phyloP scores from a whole-genome alignment of 192 early-diverging fungal species.

The Allomyces arbusculus region DNA sequence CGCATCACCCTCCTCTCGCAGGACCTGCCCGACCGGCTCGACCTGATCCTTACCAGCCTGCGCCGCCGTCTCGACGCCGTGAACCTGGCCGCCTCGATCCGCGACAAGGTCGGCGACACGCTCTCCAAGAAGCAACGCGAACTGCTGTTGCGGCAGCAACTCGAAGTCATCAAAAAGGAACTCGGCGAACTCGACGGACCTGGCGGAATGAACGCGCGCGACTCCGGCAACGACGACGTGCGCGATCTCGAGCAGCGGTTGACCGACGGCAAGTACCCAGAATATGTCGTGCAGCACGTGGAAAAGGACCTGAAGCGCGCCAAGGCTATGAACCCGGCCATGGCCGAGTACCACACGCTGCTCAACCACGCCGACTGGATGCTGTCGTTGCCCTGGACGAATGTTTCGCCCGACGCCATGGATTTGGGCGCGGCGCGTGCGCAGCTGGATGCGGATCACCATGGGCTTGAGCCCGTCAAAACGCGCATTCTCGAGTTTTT shows the following conservation, averaged over 20 bases:
- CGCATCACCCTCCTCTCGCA: not conserved
- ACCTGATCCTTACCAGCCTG: not conserved
- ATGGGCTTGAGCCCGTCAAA: slow-evolving; percentile 61
- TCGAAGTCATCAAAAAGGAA: slow-evolving; percentile 63
- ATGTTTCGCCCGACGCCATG: slow-evolving; percentile 30
- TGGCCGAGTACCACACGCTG: slow-evolving; percentile 57
- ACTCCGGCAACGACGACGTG: slow-evolving; percentile 44
- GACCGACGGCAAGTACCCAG: slow-evolving; percentile 31
- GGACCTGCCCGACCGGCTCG: not conserved
- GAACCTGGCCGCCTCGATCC: slow-evolving; percentile 57
- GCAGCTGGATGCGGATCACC: slow-evolving; percentile 62
- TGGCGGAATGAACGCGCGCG: not conserved
- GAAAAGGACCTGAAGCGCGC: slow-evolving; percentile 44
- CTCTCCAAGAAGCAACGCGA: slow-evolving; percentile 62
- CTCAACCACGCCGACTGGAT: slow-evolving; percentile 60
- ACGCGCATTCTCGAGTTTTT: slow-evolving; percentile 63
- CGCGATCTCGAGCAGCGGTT: slow-evolving; percentile 30
- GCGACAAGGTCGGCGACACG: slow-evolving; percentile 47
- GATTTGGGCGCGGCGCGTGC: slow-evolving; percentile 42
- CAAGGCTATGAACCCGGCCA: slow-evolving; percentile 44
- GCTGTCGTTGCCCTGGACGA: slow-evolving; percentile 54
- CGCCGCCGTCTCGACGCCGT: slow-evolving; percentile 24
- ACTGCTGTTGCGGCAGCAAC: slow-evolving; percentile 54
- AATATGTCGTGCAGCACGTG: slow-evolving; percentile 33
- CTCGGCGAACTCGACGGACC: slow-evolving; percentile 40